phyloP scores from a whole-genome alignment of 495 filamentous ascomycete species.

The Tuber brumale region DNA sequence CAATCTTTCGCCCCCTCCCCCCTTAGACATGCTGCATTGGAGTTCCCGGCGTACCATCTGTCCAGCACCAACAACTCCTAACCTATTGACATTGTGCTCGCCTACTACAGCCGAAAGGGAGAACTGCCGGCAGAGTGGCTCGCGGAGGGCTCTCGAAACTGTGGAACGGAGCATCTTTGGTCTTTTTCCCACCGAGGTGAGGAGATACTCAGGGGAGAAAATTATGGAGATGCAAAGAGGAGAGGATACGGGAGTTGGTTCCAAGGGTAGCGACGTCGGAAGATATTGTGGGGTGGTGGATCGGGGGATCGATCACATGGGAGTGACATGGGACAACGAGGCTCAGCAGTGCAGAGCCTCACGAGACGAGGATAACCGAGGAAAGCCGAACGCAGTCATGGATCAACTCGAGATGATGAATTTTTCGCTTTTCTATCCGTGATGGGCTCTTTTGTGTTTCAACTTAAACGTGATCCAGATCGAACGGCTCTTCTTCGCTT shows the following conservation, averaged over 20 bases:
- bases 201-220: background rate
- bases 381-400: background rate
- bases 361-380: background rate
- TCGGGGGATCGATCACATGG: conserved; percentile 1
- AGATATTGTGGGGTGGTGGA: background rate
- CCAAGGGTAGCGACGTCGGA: background rate
- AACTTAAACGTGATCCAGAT: background rate
- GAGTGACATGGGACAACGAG: background rate
- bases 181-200: background rate
- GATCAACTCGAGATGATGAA: background rate
- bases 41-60: conserved; percentile 67
- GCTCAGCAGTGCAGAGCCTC: background rate
- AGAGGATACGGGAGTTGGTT: background rate
- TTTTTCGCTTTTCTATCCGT: background rate
- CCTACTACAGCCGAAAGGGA: conserved; percentile 9
- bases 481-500: background rate
- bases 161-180: background rate
- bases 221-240: background rate
- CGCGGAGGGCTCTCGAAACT: background rate
- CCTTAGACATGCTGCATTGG: background rate
- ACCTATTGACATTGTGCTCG: conserved; percentile 62
- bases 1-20: conserved; percentile 26
- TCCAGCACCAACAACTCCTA: conserved; percentile 91
- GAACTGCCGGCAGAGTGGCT: background rate
- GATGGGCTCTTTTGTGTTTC: background rate